Conservation (phyloP, 495 filamentous ascomycete species). For the Penicillium fimorum region DNA sequence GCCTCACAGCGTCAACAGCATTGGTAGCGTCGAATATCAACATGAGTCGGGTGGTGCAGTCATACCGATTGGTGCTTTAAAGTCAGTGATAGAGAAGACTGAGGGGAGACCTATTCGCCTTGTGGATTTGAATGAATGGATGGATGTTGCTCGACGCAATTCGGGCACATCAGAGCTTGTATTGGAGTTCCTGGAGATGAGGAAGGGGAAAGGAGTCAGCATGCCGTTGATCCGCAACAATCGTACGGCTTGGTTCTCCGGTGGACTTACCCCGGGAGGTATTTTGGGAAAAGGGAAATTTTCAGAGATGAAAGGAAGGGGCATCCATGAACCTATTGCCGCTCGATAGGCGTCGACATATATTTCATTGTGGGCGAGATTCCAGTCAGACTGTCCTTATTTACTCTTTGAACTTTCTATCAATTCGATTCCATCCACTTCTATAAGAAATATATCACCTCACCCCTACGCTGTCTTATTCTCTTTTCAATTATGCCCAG, state of each 20-base stretch:
- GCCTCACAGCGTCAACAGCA: background rate
- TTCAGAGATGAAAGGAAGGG: background rate
- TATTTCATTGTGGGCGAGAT: background rate
- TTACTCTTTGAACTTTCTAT: no score
- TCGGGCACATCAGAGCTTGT: background rate
- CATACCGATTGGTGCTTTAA: background rate
- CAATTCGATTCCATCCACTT: no score
- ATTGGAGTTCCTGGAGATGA: background rate
- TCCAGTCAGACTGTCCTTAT: background rate
- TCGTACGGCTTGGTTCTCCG: background rate
- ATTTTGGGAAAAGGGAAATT: background rate
- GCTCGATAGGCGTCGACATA: background rate
- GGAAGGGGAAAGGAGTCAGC: background rate
- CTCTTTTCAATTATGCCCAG: no score
- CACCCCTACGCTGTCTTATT: no score
- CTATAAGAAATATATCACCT: no score
- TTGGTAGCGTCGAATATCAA: background rate
- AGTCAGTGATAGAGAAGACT: background rate
- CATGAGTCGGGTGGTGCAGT: background rate
- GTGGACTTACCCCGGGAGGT: background rate
- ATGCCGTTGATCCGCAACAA: background rate
- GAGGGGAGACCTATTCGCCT: background rate
- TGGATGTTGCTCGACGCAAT: background rate
- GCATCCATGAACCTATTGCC: background rate
- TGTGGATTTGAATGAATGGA: background rate